Percentiles rank a stretch among this genome's conserved stretches.
These are phyloP conservation scores for Exobasidium cylindrosporum DNA, from an alignment of 1,284 basidiomycete species.

Conservation along the genomic window DNA sequence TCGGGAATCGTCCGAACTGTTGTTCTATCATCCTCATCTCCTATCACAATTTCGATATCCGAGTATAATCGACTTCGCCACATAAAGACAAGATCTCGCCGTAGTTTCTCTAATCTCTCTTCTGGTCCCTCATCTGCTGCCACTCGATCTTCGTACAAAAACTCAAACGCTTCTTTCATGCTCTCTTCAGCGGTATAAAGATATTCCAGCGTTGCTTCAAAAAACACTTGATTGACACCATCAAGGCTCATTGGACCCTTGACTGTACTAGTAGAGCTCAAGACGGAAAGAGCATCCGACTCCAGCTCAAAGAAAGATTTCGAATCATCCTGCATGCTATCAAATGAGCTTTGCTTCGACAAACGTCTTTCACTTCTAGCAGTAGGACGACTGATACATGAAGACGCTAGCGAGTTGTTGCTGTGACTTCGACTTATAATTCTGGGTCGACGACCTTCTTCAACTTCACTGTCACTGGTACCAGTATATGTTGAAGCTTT, in stretches of 20 bases:
- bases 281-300: slow-evolving; percentile 19
- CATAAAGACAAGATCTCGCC: slow-evolving; percentile 55
- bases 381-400: slow-evolving; percentile 1
- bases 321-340: not conserved
- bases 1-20: slow-evolving; percentile 27
- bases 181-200: slow-evolving; percentile 46
- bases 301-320: slow-evolving; percentile 16
- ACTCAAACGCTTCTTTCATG: slow-evolving; percentile 41
- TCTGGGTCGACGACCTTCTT: slow-evolving; percentile 7
- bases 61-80: slow-evolving; percentile 50
- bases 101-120: slow-evolving; percentile 78
- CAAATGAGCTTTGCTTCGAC: slow-evolving; percentile 3
- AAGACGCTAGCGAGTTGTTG: slow-evolving; percentile 6
- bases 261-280: slow-evolving; percentile 32
- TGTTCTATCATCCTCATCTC: slow-evolving; percentile 19
- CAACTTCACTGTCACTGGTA: slow-evolving; percentile 40
- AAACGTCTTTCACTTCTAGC: not conserved
- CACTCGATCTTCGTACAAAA: slow-evolving; percentile 38
- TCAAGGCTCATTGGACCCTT: slow-evolving; percentile 32
- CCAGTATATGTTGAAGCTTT: not conserved
- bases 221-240: slow-evolving; percentile 34
- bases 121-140: slow-evolving; percentile 61
- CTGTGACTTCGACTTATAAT: not conserved
- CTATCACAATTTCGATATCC: slow-evolving; percentile 41
- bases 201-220: slow-evolving; percentile 41